Evolutionary conservation across 2,329 filamentous ascomycete genomes (phyloP), one percentile per base, ranked within the genome.

Genomic region (Phyllosticta capitalensis): DNA sequence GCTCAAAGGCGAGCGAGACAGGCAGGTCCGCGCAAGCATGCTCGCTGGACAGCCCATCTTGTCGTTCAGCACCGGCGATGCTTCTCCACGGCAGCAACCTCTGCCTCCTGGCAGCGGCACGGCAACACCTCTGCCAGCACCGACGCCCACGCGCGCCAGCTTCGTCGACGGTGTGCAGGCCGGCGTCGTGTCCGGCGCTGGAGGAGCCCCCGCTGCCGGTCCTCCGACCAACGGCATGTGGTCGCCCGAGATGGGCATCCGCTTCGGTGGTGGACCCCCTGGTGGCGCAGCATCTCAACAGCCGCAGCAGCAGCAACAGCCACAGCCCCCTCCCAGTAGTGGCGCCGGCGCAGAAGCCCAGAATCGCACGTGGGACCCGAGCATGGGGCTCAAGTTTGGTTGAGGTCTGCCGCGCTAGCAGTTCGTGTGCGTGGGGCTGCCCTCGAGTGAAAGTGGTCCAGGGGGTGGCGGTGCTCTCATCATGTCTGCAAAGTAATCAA

Each of bases 191-290:
- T 3, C 24, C 24, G 24, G 24, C 24, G 24, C 24, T 26, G 24
- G 24, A 26, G 24, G 24, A 26, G 24, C 24, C 24, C 4, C 14
- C 17, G 38, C 38, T 45, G n/a, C n/a, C n/a, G 68, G 64, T 17
- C 70, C 67, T 61, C n/a, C 64, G 2, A 66, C 77, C 63, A 72
- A 81, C 66, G 75, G 81, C 6, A 84, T 89, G 70, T 96, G 91
- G 91, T 86, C 83, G 59, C 89, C 90, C 0, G 85, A 87, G 1
- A 86, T 89, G 79, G 88, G 87, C 0, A 94, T 95, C 66, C 86
- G 85, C 60, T 95, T 96, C 71, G 83, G 83, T 0, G 80, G 75
- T 0, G 80, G 75, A n/a, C 38, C 14, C 38, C 38, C 38, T 3
- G 17, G 67, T 74, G 14, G 63, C 65, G 50, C 38, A 56, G 59